Evolutionary conservation across 441 rosid species (phyloP).

Genomic region (Metrosideros polymorpha): DNA sequence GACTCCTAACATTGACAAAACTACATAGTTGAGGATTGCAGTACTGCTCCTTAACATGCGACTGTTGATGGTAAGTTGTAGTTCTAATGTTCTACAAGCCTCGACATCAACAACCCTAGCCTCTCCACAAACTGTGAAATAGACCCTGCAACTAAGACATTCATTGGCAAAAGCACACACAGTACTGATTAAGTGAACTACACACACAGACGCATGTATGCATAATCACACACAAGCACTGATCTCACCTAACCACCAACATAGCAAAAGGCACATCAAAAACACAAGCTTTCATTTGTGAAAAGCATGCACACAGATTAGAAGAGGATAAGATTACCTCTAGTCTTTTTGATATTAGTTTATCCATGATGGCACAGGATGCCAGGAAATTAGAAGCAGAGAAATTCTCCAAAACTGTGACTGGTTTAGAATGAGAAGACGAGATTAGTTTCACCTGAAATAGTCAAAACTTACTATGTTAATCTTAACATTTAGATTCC

Average conservation of each 20-base stretch:
- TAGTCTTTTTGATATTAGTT: conserved; percentile 54
- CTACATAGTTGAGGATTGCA: neutral
- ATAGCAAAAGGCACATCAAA: neutral
- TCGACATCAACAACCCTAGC: neutral
- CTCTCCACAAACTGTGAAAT: neutral
- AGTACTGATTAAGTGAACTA: neutral
- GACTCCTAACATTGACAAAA: neutral
- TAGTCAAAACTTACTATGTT: neutral
- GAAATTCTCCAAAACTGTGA: conserved; percentile 52
- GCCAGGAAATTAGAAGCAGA: conserved; percentile 37
- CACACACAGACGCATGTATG: neutral
- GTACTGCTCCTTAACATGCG: neutral
- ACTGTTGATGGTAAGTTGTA: neutral
- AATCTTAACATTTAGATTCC: neutral
- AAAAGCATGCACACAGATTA: neutral
- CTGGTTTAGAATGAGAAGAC: conserved; percentile 25
- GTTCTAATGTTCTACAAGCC: neutral
- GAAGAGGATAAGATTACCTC: conserved; percentile 47
- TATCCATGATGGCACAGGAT: conserved; percentile 59
- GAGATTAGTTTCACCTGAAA: conserved; percentile 53
- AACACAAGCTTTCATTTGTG: neutral
- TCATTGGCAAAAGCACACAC: neutral
- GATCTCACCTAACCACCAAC: neutral
- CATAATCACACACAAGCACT: neutral
- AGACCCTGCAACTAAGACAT: neutral